Evolutionary conservation across 2,329 filamentous ascomycete species (phyloP).

Genomic region (Aspergillus japonicus): DNA sequence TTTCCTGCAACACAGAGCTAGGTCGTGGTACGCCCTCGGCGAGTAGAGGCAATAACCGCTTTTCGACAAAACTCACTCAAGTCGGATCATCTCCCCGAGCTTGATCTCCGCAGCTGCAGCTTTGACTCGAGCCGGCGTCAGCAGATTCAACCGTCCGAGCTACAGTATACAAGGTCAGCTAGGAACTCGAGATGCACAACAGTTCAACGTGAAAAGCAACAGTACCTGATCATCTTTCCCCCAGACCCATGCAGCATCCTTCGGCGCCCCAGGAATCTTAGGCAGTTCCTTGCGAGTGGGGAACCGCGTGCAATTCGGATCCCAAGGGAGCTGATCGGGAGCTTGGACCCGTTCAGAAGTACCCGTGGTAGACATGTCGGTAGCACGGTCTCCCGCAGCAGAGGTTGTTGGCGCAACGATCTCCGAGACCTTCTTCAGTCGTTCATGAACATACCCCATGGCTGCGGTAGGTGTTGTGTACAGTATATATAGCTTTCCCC

Average conservation of each 20-base stretch:
- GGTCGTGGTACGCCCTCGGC: no score
- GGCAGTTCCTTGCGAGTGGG: constrained; percentile 56
- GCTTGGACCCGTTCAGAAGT: constrained; percentile 22
- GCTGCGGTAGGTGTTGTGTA: not conserved
- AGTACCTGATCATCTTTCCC: constrained; percentile 54
- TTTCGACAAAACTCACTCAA: constrained; percentile 44
- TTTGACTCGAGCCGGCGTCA: constrained; percentile 56
- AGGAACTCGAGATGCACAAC: not conserved
- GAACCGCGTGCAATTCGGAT: constrained; percentile 54
- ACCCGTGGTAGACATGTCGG: not conserved
- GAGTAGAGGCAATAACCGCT: no score
- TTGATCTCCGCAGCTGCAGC: constrained; percentile 54
- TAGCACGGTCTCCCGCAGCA: not conserved
- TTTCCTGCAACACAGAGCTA: not conserved
- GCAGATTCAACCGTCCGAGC: constrained; percentile 53
- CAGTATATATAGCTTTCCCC: not conserved
- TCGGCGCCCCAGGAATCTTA: constrained; percentile 51
- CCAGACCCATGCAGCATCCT: constrained; percentile 61
- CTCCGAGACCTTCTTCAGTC: constrained; percentile 2
- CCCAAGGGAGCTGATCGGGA: constrained; percentile 48
- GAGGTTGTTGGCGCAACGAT: not conserved
- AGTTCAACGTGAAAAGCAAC: no score
- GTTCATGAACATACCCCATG: constrained; percentile 4
- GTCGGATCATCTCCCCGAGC: constrained; percentile 56
- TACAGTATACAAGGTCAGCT: constrained; percentile 1